Percentiles rank a stretch among this genome's conserved stretches.
Conservation (phyloP, 2,329 filamentous ascomycete species). For the Dothiorella sarmentorum region DNA sequence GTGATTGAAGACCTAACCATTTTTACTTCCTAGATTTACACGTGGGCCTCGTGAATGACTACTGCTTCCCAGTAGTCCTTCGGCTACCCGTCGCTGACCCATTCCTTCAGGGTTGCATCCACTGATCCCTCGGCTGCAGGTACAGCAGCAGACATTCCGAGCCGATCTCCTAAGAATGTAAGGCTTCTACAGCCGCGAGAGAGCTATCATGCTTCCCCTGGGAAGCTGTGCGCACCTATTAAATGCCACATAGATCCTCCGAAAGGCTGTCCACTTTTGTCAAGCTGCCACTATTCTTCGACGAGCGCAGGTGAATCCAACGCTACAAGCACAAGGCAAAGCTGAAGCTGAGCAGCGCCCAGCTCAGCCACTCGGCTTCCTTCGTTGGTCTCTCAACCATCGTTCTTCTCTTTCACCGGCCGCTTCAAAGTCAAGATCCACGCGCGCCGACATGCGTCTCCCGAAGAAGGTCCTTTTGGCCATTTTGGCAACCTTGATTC, state of each 20-base stretch:
- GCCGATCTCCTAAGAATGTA: background rate
- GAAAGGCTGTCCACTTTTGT: background rate
- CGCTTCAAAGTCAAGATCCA: background rate
- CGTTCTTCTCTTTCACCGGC: background rate
- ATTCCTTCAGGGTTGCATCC: background rate
- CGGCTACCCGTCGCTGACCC: background rate
- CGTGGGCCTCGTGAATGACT: background rate
- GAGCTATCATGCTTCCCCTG: background rate
- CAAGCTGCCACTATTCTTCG: background rate
- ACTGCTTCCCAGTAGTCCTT: background rate
- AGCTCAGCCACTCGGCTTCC: background rate
- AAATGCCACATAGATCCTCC: constrained; percentile 5
- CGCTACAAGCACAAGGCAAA: background rate
- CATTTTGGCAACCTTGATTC: constrained; percentile 15
- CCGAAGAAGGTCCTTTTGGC: constrained; percentile 14
- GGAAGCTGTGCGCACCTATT: background rate
- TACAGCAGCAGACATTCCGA: background rate
- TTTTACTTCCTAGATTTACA: too few species aligned
- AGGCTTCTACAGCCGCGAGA: background rate
- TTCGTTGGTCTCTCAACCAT: background rate
- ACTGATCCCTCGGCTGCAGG: background rate
- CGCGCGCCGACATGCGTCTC: constrained; percentile 10
- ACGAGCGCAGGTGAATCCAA: background rate
- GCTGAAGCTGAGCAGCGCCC: constrained; percentile 11
- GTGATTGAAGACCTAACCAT: too few species aligned